Base-by-base conservation (phyloP, 192 early-diverging fungal genomes). In the Coemansia reversa region DNA sequence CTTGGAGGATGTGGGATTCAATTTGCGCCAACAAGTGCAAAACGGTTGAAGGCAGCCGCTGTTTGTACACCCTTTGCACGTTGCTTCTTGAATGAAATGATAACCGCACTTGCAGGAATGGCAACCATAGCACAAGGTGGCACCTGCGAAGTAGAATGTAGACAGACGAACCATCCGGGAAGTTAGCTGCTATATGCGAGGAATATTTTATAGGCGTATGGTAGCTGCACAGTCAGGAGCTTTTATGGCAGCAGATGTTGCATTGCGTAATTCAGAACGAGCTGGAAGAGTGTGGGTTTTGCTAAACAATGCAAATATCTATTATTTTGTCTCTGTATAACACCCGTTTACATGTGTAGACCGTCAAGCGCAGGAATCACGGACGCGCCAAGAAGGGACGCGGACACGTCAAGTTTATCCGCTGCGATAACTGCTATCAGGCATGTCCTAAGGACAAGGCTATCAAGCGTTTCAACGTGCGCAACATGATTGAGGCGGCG, bases 401-500 rank as follows among this genome's bases (percentile, higher is more conserved):
- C 84, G 97, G 97, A 75, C 95, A 96, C 90, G 91, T 92, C 77
- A 93, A 93, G 86, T 89, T 89, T 72, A 92, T 98, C 75, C 92
- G 96, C 69, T 98, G 97, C 91, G 91, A 91, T 83, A 99, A 99
- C 94, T 99, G 97, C 85, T 88, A 89, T 69, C 93, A 95, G 83
- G 95, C 93, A 77, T 91, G 92, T 60, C 93, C 95, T 71, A 95
- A 95, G 93, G 97, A 99, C 87, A 99, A 99, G 93, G 93, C 97
- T 74, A 96, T 99, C 88, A 99, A 99, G 93, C 87, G 97, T 54
- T 94, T 96, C 87, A 87, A 91, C 69, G 90, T 99, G 88, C 91
- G 96, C 78, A 95, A 94, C 86, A 99, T 99, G 96, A 90, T 99
- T 60, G 97, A 99, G 86, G 85, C 86, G 70, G 97, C 97, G 61